These are phyloP conservation scores for Oryza meyeriana DNA, from an alignment of 176 grass and related monocot species.

Conservation along the genomic window DNA sequence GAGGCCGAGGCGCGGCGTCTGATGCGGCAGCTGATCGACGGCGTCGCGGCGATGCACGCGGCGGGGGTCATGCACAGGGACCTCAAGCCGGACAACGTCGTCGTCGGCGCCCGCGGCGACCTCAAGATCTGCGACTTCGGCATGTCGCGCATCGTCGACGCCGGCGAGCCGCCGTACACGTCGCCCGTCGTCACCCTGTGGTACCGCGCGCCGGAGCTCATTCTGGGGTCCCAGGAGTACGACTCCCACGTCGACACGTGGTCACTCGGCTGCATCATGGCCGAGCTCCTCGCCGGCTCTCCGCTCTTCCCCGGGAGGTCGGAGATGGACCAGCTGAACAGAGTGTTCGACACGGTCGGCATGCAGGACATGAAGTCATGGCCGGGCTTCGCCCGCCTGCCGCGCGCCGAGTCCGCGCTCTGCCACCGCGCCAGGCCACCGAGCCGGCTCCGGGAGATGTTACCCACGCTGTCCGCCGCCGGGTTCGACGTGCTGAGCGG, in stretches of 20 bases:
- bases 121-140: conserved; percentile 57
- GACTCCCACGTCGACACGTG: conserved; percentile 37
- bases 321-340: conserved; percentile 45
- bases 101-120: conserved; percentile 18
- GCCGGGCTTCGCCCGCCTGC: conserved; percentile 11
- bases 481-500: no score
- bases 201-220: conserved; percentile 48
- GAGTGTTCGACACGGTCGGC: conserved; percentile 17
- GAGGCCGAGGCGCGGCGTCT: conserved; percentile 23
- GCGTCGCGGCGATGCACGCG: conserved; percentile 12
- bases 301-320: conserved; percentile 24
- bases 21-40: conserved; percentile 40
- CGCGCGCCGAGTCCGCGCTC: conserved; percentile 11
- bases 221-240: conserved; percentile 31
- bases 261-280: conserved; percentile 48
- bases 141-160: not conserved
- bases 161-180: conserved; percentile 19
- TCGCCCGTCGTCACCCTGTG: conserved; percentile 31
- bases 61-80: conserved; percentile 63
- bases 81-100: conserved; percentile 71
- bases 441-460: conserved; percentile 21
- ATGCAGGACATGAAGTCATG: not conserved
- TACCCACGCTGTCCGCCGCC: conserved; percentile 23
- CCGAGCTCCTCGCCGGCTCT: conserved; percentile 33
- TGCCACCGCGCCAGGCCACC: not conserved